Evolutionary conservation across 2,329 filamentous ascomycete species (phyloP), one percentile per base, ranked within the genome.

Genomic region (Alternaria solani): DNA sequence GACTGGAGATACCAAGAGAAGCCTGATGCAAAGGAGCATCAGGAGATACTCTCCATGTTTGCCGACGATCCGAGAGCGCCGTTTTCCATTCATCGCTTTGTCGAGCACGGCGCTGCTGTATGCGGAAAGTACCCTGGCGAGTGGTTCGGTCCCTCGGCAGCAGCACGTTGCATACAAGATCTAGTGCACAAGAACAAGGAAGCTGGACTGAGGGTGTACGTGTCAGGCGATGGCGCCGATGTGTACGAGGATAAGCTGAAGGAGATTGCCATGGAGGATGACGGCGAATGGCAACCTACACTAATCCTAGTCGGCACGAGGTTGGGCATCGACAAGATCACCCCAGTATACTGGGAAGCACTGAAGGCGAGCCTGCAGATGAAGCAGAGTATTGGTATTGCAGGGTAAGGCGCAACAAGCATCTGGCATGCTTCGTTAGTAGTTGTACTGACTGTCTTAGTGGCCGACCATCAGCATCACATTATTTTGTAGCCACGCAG

Each of bases 61-160:
- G 92, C 94, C 25, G 95, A 99, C 72, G 89, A 94, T 63, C 88
- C 92, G 2, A 86, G 85, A 66, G 93, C 95, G 4, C 92, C 93
- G 0, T 98, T 96, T 75, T 98, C 94, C 1, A 93, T 99, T 69
- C 95, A 99, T 73, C 92, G 90, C 63, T 99, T 99, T 73, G 95
- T 99, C 36, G 85, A 89, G 54, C 91, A 97, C 70, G 95, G 95
- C 18, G 93, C 93, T 25, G 84, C 86, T 36, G 90, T 91, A 3
- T 99, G 95, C 78, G 94, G 93, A 4, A 98, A 97, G 79, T 92
- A 96, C 73, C 95, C 95, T 0, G 95, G 95, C 38, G 93, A 98
- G 80, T 99, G 95, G 95, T 99, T 99, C 80, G 95, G 95, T 0
- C 95, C 95, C n/a, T 97, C 93, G 18, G 95, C 95, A 7, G 96